Percentiles rank a stretch among this genome's conserved stretches.
Evolutionary conservation across 306 rosid genomes (phyloP).

Genomic region (Glycine latifolia): DNA sequence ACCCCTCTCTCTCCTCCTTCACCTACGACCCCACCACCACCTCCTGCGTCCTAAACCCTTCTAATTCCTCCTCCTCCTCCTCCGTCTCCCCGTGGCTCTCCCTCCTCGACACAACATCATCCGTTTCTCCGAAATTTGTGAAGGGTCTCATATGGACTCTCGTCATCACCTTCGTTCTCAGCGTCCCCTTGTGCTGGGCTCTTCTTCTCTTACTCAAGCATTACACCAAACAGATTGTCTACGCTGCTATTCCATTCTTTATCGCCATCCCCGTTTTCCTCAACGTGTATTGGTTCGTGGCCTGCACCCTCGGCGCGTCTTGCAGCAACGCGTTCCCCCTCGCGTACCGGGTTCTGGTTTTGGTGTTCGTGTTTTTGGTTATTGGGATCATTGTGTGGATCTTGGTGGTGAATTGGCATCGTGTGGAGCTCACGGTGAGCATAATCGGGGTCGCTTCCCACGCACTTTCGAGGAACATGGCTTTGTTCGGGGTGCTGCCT

Average conservation of each 20-base stretch:
- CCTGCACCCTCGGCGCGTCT: conserved; percentile 67
- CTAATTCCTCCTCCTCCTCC: background rate
- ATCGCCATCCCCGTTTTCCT: conserved; percentile 72
- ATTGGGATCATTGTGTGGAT: conserved; percentile 84
- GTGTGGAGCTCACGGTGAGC: conserved; percentile 79
- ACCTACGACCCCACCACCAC: conserved; percentile 58
- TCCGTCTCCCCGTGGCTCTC: background rate
- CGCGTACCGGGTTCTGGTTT: conserved; percentile 66
- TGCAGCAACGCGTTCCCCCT: conserved; percentile 75
- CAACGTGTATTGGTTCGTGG: conserved; percentile 91
- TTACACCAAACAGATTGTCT: conserved; percentile 85
- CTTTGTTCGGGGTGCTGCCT: conserved; percentile 71
- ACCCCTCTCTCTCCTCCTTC: conserved; percentile 62
- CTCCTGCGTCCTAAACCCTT: conserved; percentile 57
- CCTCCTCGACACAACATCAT: too few species aligned
- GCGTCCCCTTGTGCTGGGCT: conserved; percentile 68
- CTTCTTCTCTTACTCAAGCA: conserved; percentile 74
- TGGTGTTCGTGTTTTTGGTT: conserved; percentile 65
- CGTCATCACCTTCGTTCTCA: conserved; percentile 66
- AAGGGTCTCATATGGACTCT: conserved; percentile 76
- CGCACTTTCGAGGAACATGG: conserved; percentile 74
- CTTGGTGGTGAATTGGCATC: conserved; percentile 78
- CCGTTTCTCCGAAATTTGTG: conserved; percentile 49
- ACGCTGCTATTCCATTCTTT: conserved; percentile 74
- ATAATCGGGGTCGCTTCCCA: conserved; percentile 83